phyloP scores from a whole-genome alignment of 2,329 filamentous ascomycete genomes.

The Xylariaceae sp. region DNA sequence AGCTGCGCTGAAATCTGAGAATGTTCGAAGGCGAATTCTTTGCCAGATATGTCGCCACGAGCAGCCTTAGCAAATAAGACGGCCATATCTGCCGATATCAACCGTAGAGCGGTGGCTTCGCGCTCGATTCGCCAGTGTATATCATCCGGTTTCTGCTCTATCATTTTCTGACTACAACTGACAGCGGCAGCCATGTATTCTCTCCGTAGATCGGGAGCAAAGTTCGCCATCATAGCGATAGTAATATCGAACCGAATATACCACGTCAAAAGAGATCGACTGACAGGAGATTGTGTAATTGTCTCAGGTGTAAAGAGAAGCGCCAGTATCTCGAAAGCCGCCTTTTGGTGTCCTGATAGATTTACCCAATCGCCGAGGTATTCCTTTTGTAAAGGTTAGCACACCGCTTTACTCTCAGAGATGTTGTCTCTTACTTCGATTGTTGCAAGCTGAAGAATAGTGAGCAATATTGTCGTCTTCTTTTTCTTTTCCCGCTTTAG shows the following conservation, averaged over 20 bases:
- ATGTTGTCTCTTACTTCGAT: slow-evolving; percentile 68
- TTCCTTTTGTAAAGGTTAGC: slow-evolving; percentile 56
- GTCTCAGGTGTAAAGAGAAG: slow-evolving; percentile 75
- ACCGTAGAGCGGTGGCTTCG: slow-evolving; percentile 62
- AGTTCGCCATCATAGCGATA: slow-evolving; percentile 77
- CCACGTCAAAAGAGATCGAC: slow-evolving; percentile 79
- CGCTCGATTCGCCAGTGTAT: slow-evolving; percentile 66
- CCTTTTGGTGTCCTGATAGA: slow-evolving; percentile 86
- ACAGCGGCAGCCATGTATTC: slow-evolving; percentile 74
- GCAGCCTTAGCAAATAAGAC: slow-evolving; percentile 69
- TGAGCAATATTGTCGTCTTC: slow-evolving; percentile 72
- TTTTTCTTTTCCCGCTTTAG: slow-evolving; percentile 70
- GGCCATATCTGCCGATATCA: slow-evolving; percentile 78
- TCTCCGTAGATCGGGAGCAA: slow-evolving; percentile 67
- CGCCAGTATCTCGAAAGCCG: slow-evolving; percentile 77
- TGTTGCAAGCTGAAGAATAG: slow-evolving; percentile 86
- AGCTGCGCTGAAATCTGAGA: slow-evolving; percentile 48
- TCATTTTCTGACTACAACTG: slow-evolving; percentile 60
- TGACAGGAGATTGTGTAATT: slow-evolving; percentile 66
- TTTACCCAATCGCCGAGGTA: slow-evolving; percentile 96
- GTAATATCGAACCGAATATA: slow-evolving; percentile 87
- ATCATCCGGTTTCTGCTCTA: slow-evolving; percentile 57
- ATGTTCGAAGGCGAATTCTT: slow-evolving; percentile 65
- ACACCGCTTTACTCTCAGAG: slow-evolving; percentile 7
- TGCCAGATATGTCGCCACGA: slow-evolving; percentile 60